These are phyloP conservation scores for Colletotrichum limetticola DNA, from an alignment of 2,329 filamentous ascomycete genomes.

Conservation along the genomic window DNA sequence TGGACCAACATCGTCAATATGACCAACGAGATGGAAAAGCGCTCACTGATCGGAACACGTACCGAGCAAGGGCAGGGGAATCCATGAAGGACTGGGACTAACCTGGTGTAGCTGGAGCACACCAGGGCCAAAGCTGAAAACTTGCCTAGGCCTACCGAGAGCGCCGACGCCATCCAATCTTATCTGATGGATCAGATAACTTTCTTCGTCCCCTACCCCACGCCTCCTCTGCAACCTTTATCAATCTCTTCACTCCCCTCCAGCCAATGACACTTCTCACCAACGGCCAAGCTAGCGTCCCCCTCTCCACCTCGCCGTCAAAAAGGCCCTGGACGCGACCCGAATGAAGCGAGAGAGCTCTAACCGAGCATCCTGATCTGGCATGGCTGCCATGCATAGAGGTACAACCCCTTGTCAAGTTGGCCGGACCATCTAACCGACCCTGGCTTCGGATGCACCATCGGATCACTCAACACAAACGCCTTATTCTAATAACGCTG, in stretches of 20 bases:
- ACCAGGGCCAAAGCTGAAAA: conserved; percentile 17
- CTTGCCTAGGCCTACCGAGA: not conserved
- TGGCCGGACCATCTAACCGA: conserved; percentile 14
- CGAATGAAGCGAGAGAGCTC: not conserved
- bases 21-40: not conserved
- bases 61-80: conserved; percentile 8
- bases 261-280: not conserved
- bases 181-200: conserved; percentile 34
- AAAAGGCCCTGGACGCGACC: conserved; percentile 14
- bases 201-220: not conserved
- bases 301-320: conserved; percentile 10
- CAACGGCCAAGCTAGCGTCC: not conserved
- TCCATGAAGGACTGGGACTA: not conserved
- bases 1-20: not conserved
- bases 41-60: conserved; percentile 5
- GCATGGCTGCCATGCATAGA: not conserved
- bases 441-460: conserved; percentile 2
- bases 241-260: conserved; percentile 11
- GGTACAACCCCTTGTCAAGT: not conserved
- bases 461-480: conserved; percentile 19
- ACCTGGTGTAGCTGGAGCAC: not conserved
- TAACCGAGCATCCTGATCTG: conserved; percentile 22
- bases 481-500: conserved; percentile 6
- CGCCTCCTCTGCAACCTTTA: conserved; percentile 10
- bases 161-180: conserved; percentile 17